Evolutionary conservation across 371 early-diverging fungal genomes (phyloP), one percentile per base, ranked within the genome.

Genomic region (Rhizopus delemar): DNA sequence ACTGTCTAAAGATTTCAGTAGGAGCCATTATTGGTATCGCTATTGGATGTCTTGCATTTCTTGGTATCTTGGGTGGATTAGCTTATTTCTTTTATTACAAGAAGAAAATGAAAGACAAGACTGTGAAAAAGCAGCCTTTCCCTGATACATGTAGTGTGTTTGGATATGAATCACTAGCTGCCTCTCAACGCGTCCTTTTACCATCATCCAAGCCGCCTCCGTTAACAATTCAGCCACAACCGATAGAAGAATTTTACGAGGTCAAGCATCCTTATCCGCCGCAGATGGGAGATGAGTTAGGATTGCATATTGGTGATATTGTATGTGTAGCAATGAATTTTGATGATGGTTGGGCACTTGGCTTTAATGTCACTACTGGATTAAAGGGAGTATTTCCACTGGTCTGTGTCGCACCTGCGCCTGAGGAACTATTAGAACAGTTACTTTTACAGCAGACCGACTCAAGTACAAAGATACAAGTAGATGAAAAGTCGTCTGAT

Each of bases 261-360:
- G 83, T 77, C n/a, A 62, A 81, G 13, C 81, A 83, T 63, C 84
- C 85, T 16, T 87, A 86, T 63, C 74, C 80, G 36, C 76, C 87
- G 11, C 78, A 81, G 43, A 74, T 86, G 74, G 77, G 78, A 3
- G 92, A 91, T 66, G 92, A 91, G 54, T 69, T 91, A 15, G 83
- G 78, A 41, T 66, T 91, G 32, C 65, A 80, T 52, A 74, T 74
- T 0, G 88, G 88, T 12, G 91, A 91, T 68, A 77, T 86, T 51
- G 74, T 91, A 5, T 81, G 76, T 15, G 74, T 91, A 8, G 76
- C 78, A 33, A 60, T 73, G 49, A 73, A 69, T 36, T 88, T 86
- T 63, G 86, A 86, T 56, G 90, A 89, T 62, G 87, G 87, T 2
- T 90, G 90, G 90, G 90, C 83, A 13, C 75, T 88, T 7, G 90